phyloP scores from a whole-genome alignment of 2,329 filamentous ascomycete species.

The Colletotrichum aenigma region DNA sequence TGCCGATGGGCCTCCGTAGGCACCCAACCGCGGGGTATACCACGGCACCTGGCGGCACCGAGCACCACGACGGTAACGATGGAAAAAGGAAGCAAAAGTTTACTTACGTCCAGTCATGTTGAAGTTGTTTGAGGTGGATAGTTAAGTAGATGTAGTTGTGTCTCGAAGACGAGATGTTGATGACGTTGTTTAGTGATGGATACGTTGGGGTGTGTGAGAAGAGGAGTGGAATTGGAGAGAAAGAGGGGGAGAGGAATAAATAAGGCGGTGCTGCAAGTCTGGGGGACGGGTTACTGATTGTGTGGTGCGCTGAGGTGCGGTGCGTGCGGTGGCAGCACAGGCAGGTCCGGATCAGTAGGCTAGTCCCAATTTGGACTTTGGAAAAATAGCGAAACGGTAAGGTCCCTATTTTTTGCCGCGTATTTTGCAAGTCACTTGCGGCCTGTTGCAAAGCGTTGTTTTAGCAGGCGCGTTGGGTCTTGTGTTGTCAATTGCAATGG shows the following conservation, averaged over 20 bases:
- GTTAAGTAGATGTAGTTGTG: neutral
- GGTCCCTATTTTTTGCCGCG: constrained; percentile 20
- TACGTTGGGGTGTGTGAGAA: constrained; percentile 26
- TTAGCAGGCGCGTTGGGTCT: constrained; percentile 4
- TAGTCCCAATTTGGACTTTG: constrained; percentile 24
- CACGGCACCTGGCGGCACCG: neutral
- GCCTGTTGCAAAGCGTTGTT: neutral
- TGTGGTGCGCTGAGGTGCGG: constrained; percentile 15
- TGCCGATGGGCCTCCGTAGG: neutral
- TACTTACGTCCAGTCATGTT: constrained; percentile 78
- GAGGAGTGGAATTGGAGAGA: constrained; percentile 22
- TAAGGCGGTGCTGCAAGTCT: constrained; percentile 18
- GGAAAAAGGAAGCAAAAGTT: constrained; percentile 12
- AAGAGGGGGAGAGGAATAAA: constrained; percentile 23
- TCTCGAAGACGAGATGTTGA: constrained; percentile 15
- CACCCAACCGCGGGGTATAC: constrained; percentile 4
- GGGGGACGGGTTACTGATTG: constrained; percentile 24
- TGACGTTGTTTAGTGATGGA: constrained; percentile 25
- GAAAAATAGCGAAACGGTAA: constrained; percentile 21
- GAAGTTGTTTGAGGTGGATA: constrained; percentile 26
- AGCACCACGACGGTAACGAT: constrained; percentile 21
- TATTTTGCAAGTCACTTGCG: constrained; percentile 12
- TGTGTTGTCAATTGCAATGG: neutral
- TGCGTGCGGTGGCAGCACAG: neutral
- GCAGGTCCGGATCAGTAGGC: constrained; percentile 20